Conservation (phyloP, 805 yeast species). For the Pachysolen tannophilus region DNA sequence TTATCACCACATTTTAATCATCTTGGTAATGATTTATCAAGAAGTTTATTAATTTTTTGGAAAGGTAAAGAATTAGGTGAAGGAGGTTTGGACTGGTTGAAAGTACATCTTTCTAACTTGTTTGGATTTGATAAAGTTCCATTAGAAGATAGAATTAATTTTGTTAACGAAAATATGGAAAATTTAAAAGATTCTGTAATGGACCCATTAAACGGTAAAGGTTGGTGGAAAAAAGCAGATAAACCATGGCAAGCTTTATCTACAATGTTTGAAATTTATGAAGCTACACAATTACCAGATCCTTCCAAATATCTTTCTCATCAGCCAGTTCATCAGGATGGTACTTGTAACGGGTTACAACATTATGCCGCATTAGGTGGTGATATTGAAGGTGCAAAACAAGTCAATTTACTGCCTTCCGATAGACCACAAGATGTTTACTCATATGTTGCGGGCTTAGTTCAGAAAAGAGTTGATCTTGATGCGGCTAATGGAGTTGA, state of each 20-base stretch:
- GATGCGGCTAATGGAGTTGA: constrained; percentile 48
- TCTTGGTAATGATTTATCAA: constrained; percentile 69
- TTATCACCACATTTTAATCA: constrained; percentile 75
- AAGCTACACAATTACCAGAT: constrained; percentile 52
- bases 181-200: constrained; percentile 50
- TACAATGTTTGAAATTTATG: constrained; percentile 56
- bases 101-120: constrained; percentile 66
- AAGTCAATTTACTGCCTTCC: constrained; percentile 66
- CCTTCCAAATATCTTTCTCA: constrained; percentile 62
- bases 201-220: constrained; percentile 47
- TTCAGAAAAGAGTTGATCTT: constrained; percentile 42
- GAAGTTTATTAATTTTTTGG: constrained; percentile 71
- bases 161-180: constrained; percentile 48
- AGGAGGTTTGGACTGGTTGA: constrained; percentile 63
- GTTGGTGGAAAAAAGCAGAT: constrained; percentile 70
- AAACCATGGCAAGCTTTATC: constrained; percentile 81
- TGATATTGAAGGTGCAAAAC: constrained; percentile 74
- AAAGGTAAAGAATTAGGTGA: constrained; percentile 63
- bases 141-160: constrained; percentile 51
- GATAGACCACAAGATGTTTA: constrained; percentile 75
- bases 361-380: constrained; percentile 87
- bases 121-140: constrained; percentile 73
- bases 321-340: constrained; percentile 81
- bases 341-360: constrained; percentile 80
- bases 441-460: constrained; percentile 59